Evolutionary conservation across 208 protist genomes (phyloP), one percentile per base, ranked within the genome.

Genomic region (Leishmania turanica): DNA sequence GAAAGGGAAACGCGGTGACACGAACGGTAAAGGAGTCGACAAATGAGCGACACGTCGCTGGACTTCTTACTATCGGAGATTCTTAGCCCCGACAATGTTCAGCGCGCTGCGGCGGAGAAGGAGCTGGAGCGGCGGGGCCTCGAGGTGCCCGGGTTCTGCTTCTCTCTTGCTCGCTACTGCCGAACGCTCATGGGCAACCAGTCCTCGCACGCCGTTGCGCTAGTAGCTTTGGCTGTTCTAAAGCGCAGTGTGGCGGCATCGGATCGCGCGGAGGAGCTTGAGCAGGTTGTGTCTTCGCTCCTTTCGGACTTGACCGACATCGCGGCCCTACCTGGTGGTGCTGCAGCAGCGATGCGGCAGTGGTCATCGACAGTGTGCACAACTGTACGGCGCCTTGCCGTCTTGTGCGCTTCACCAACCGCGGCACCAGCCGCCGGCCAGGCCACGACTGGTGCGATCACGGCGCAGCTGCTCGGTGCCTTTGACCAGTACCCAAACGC

Each of bases 201-300:
- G 13, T 47, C 82, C 11, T 78, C 68, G 58, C 60, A 42, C 53
- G 64, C 82, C 68, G 72, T 71, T 62, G 65, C 72, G 5, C 42
- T 93, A 27, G 79, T 95, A 15, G 84, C 81, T 11, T 82, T 93
- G 45, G 86, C 85, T 51, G 85, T 88, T 24, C 69, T 95, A 34
- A 92, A 92, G 77, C 91, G 88, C 62, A 84, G 77, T 37, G 51
- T 90, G 34, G 13, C 51, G 19, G 17, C 58, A 42, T 37, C 80
- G 11, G 53, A 53, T 68, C 1, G 75, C 40, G 42, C 51, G 49
- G 58, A 62, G 7, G 83, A 86, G 42, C 40, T 89, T 71, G 66
- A 77, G 42, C 69, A 81, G 31, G 69, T 87, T 0, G 78, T 78
- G 11, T 49, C 56, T n/a, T 34, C 51, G 19, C 81, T 87, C 45